Evolutionary conservation across 192 early-diverging fungal genomes (phyloP).

Genomic region (Coemansia sp.): DNA sequence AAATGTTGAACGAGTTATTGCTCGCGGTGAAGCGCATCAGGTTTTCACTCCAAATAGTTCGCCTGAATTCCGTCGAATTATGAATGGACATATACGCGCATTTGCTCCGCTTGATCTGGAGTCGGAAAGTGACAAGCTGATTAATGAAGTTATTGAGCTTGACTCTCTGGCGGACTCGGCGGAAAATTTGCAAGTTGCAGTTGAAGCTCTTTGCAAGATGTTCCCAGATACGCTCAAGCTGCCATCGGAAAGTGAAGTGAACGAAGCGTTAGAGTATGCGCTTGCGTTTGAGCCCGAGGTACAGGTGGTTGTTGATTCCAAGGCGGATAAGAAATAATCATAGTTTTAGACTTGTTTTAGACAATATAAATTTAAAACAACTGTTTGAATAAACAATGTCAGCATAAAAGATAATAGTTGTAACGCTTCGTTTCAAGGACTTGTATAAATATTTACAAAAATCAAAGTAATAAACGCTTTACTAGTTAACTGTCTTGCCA

Average conservation of each 20-base stretch:
- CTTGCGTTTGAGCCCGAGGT: conserved; percentile 45
- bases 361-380: no score
- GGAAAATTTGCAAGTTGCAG: conserved; percentile 48
- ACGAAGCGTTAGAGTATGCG: conserved; percentile 56
- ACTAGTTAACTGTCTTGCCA: no score
- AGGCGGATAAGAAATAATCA: neutral
- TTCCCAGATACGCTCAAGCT: conserved; percentile 32
- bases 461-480: no score
- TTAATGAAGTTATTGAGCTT: conserved; percentile 62
- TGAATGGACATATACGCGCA: conserved; percentile 55
- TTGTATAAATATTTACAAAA: no score
- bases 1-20: conserved; percentile 57
- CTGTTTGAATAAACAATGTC: no score
- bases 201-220: conserved; percentile 52
- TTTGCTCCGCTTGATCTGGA: conserved; percentile 61
- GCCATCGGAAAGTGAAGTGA: conserved; percentile 54
- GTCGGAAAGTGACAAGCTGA: conserved; percentile 50
- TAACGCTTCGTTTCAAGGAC: no score
- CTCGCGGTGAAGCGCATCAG: conserved; percentile 81
- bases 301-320: conserved; percentile 22
- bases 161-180: conserved; percentile 55
- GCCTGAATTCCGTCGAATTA: conserved; percentile 59
- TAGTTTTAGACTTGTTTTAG: no score
- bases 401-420: no score
- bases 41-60: conserved; percentile 67